Evolutionary conservation across 2,329 filamentous ascomycete genomes (phyloP).

Genomic region (Karstenula rhodostoma): DNA sequence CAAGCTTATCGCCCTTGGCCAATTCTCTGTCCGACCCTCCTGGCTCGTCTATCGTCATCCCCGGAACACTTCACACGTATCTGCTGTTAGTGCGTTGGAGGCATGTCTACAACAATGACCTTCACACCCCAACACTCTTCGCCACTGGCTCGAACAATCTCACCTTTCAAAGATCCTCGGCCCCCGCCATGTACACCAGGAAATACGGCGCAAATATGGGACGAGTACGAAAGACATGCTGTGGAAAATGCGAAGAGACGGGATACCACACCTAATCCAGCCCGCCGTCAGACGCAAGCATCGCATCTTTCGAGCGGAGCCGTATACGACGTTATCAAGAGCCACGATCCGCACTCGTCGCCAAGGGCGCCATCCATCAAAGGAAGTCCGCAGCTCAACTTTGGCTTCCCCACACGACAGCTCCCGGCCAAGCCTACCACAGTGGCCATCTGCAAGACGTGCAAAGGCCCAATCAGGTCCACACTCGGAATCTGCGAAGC

Average conservation of each 20-base stretch:
- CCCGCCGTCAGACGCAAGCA: conserved; percentile 20
- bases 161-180: conserved; percentile 38
- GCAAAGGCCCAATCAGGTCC: conserved; percentile 37
- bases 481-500: conserved; percentile 39
- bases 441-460: conserved; percentile 42
- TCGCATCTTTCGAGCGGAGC: conserved; percentile 29
- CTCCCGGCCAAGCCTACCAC: conserved; percentile 24
- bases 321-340: conserved; percentile 30
- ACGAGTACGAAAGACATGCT: conserved; percentile 44
- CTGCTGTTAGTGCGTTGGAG: conserved; percentile 4
- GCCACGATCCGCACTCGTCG: conserved; percentile 23
- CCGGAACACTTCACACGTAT: background rate
- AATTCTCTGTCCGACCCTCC: conserved; percentile 24
- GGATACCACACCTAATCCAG: conserved; percentile 22
- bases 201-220: conserved; percentile 44
- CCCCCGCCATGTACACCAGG: conserved; percentile 37
- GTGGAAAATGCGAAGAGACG: conserved; percentile 41
- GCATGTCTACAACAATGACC: conserved; percentile 26
- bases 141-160: conserved; percentile 34
- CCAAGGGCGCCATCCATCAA: conserved; percentile 7
- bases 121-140: conserved; percentile 32
- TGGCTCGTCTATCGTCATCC: conserved; percentile 23
- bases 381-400: conserved; percentile 35
- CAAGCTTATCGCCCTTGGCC: conserved; percentile 34
- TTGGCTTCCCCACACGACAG: conserved; percentile 26